Evolutionary conservation across 1,284 basidiomycete genomes (phyloP), one percentile per base, ranked within the genome.

Genomic region (Leccinum fuscescens): DNA sequence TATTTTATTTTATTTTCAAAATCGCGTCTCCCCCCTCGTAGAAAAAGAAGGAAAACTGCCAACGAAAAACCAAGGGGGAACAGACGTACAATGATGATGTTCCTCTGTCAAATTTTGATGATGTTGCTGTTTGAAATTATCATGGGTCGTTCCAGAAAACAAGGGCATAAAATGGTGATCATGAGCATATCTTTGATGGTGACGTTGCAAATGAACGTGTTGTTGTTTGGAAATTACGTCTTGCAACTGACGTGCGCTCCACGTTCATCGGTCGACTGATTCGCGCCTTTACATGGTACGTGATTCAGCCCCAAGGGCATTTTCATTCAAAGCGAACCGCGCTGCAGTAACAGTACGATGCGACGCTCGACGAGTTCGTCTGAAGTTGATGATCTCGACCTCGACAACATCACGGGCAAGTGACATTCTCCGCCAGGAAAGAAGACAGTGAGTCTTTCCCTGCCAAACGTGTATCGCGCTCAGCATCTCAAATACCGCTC

Each of bases 361-460:
- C 54, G 62, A 62, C 59, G 46, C 63, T 33, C 67, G 55, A 84
- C 83, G 83, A 83, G 79, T 68, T 81, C 80, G 57, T 87, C 86
- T 9, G 87, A 87, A 70, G 82, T 73, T 55, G 89, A 91, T 73
- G 83, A 81, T 65, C 90, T 88, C 58, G 82, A 86, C 64, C 69
- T 88, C 53, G 79, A 85, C 64, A 74, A 80, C 63, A 67, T 84
- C 50, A 88, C 84, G 50, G 86, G 78, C 15, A 59, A 88, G 84
- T 33, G 31, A 33, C 9, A 33, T 33, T 80, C 77, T 20, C 86
- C 86, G 9, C 79, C 78, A 4, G 66, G 73, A n/a, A 88, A 87
- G 82, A 89, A 89, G 79, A 59, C 52, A 27, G 66, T 71, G 56
- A 55, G 64, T 15, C 20, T 35, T 42, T 8, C 33, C 42, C 33